phyloP scores from a whole-genome alignment of 768 basidiomycete species.

The Boletus rex-veris region DNA sequence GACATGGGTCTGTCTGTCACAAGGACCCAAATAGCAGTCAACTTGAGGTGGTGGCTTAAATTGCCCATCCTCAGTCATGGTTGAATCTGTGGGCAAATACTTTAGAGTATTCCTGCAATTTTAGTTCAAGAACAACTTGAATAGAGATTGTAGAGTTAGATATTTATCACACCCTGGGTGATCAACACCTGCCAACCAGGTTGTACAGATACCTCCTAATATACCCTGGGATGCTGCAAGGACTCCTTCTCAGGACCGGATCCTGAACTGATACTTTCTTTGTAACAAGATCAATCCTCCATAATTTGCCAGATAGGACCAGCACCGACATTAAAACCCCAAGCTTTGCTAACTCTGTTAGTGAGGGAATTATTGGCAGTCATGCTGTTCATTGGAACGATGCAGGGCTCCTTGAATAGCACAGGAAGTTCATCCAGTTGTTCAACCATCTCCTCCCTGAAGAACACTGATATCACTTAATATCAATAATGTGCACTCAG shows the following conservation, averaged over 20 bases:
- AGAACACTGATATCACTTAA: slow-evolving; percentile 59
- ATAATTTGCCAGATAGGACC: slow-evolving; percentile 78
- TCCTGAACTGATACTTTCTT: slow-evolving; percentile 45
- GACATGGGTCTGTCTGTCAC: slow-evolving; percentile 47
- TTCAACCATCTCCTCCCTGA: slow-evolving; percentile 50
- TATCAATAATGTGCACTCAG: slow-evolving; percentile 74
- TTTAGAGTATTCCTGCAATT: slow-evolving; percentile 47
- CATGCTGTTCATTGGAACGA: slow-evolving; percentile 54
- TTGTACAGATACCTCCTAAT: slow-evolving; percentile 41
- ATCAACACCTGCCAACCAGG: slow-evolving; percentile 45
- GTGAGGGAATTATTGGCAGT: slow-evolving; percentile 45
- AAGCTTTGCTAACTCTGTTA: slow-evolving; percentile 60
- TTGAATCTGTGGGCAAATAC: slow-evolving; percentile 57
- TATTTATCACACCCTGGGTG: slow-evolving; percentile 43
- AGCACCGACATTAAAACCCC: slow-evolving; percentile 69
- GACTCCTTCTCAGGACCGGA: slow-evolving; percentile 41
- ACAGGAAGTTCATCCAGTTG: slow-evolving; percentile 50
- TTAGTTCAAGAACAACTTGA: slow-evolving; percentile 1
- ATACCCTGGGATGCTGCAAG: slow-evolving; percentile 57
- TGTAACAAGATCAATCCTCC: slow-evolving; percentile 78
- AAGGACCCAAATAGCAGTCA: slow-evolving; percentile 64
- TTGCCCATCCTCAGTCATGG: slow-evolving; percentile 48
- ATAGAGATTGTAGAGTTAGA: neutral
- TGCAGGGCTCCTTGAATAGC: slow-evolving; percentile 44
- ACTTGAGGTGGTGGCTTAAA: slow-evolving; percentile 52